These are phyloP conservation scores for Smallanthus sonchifolius DNA, from an alignment of 129 eudicot genomes.

Conservation along the genomic window DNA sequence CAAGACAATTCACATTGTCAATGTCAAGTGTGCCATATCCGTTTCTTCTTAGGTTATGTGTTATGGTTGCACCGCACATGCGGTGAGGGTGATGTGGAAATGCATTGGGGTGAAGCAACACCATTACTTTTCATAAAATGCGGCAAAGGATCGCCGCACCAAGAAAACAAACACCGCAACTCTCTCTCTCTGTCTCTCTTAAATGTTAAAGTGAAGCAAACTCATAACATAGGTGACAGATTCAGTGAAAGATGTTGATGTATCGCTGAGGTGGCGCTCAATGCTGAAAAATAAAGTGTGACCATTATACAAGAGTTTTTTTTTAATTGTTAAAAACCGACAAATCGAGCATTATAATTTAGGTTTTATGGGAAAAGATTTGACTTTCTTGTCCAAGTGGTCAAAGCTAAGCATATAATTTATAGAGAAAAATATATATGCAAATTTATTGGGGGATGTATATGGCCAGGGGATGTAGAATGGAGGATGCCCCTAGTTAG, in stretches of 20 bases:
- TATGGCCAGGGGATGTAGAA: constrained; percentile 9
- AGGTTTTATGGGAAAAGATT: background rate
- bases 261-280: too few relatives aligned
- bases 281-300: too few relatives aligned
- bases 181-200: too few relatives aligned
- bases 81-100: too few relatives aligned
- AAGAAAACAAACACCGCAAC: too few relatives aligned
- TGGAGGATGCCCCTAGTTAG: constrained; percentile 23
- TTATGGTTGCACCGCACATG: too few relatives aligned
- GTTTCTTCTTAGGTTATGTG: background rate
- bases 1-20: background rate
- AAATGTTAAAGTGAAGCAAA: too few relatives aligned
- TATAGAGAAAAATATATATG: background rate
- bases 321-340: background rate
- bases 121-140: too few relatives aligned
- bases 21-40: background rate
- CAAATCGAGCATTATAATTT: background rate
- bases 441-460: constrained; percentile 6
- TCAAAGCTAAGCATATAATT: background rate
- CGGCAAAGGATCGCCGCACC: too few relatives aligned
- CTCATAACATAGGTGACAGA: too few relatives aligned
- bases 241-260: too few relatives aligned
- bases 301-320: background rate
- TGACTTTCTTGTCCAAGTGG: background rate
- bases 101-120: too few relatives aligned